Conservation (phyloP, 2,329 filamentous ascomycete species). For the Rhynchosporium agropyri region DNA sequence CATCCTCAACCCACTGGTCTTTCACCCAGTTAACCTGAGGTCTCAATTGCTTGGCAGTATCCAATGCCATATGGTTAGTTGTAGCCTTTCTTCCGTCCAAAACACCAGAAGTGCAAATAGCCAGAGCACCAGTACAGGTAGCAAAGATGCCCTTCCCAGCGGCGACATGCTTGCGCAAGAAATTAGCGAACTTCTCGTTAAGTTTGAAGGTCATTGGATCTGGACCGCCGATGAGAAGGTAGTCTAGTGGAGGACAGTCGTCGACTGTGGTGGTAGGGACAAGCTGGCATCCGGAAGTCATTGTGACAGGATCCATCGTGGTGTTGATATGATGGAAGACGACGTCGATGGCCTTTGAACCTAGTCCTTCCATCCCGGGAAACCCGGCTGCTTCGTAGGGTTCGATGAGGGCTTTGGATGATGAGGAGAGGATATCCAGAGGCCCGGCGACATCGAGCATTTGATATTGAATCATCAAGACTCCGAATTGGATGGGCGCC, state of each 20-base stretch:
- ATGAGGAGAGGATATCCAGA: constrained; percentile 35
- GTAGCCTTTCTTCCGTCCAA: constrained; percentile 50
- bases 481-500: constrained; percentile 37
- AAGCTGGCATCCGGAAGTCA: constrained; percentile 23
- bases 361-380: constrained; percentile 18
- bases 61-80: constrained; percentile 45
- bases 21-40: constrained; percentile 50
- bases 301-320: constrained; percentile 25
- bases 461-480: constrained; percentile 38
- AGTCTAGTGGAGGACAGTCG: constrained; percentile 45
- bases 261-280: constrained; percentile 37
- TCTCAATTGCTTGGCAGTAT: constrained; percentile 39
- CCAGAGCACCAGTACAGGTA: constrained; percentile 45
- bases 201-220: constrained; percentile 39
- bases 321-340: constrained; percentile 36
- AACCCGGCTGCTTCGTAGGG: neutral
- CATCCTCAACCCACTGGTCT: constrained; percentile 50
- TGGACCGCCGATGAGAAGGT: constrained; percentile 45
- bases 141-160: constrained; percentile 45
- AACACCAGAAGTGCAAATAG: constrained; percentile 43
- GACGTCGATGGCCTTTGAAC: constrained; percentile 32
- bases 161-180: constrained; percentile 44
- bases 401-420: constrained; percentile 23
- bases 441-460: constrained; percentile 36
- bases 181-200: constrained; percentile 39